These are phyloP conservation scores for Glycyrrhiza uralensis DNA, from an alignment of 306 rosid species.

Conservation along the genomic window DNA sequence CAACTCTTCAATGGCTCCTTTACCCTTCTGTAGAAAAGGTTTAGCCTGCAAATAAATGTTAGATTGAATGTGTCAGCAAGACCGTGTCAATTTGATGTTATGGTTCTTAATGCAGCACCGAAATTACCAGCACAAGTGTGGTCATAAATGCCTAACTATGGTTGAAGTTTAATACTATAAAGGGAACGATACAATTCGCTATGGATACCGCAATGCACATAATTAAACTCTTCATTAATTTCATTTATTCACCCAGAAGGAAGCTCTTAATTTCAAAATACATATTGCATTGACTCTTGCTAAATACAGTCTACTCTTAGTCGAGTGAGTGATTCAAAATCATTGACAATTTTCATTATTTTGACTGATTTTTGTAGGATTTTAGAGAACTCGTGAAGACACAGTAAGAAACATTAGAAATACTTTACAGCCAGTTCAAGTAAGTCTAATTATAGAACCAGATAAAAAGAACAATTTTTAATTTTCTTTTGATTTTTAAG, in stretches of 20 bases:
- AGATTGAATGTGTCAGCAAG: slow-evolving; percentile 16
- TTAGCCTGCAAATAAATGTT: slow-evolving; percentile 60
- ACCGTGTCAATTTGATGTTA: background rate
- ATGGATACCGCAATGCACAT: slow-evolving; percentile 13
- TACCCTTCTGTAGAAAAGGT: slow-evolving; percentile 78
- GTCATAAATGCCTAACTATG: background rate
- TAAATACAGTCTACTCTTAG: background rate
- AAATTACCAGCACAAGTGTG: background rate
- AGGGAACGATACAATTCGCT: background rate
- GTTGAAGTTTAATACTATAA: background rate
- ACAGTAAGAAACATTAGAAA: background rate
- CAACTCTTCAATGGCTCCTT: slow-evolving; percentile 83
- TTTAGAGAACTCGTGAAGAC: background rate
- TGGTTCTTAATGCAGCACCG: background rate
- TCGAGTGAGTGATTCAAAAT: background rate
- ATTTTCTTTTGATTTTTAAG: background rate
- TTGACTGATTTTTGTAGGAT: background rate
- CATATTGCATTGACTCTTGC: background rate
- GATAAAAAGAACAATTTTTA: background rate
- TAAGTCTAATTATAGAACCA: background rate
- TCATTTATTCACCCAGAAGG: background rate
- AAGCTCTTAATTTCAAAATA: background rate
- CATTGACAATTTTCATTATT: background rate
- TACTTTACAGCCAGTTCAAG: background rate
- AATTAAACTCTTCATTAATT: background rate